phyloP scores from a whole-genome alignment of 2,329 filamentous ascomycete species.

The Pseudocercospora musae region DNA sequence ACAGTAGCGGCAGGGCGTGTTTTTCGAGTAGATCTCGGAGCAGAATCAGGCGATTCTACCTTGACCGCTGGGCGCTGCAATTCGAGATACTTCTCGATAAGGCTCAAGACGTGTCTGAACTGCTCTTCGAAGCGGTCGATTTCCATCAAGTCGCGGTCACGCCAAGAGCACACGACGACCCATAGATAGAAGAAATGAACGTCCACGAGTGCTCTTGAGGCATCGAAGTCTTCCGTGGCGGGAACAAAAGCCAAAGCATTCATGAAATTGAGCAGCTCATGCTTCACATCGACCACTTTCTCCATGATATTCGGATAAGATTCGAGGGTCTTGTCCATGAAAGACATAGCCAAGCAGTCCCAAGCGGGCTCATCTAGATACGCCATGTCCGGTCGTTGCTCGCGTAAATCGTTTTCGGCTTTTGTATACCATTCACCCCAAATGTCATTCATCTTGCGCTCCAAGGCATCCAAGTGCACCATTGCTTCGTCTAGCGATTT shows the following conservation, averaged over 20 bases:
- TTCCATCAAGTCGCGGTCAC: constrained; percentile 4
- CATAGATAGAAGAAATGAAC: constrained; percentile 3
- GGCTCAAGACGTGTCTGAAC: constrained; percentile 4
- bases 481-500: constrained; percentile 1
- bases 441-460: not conserved
- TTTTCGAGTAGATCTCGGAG: not conserved
- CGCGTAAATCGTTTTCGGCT: not conserved
- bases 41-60: not conserved
- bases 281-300: not conserved
- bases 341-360: not conserved
- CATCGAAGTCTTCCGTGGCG: not conserved
- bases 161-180: constrained; percentile 3
- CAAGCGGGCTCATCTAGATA: not conserved
- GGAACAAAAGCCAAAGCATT: not conserved
- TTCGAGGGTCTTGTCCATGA: not conserved
- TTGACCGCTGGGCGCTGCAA: not conserved
- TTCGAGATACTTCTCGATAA: not conserved
- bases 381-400: not conserved
- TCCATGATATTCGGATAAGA: not conserved
- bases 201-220: not conserved
- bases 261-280: not conserved
- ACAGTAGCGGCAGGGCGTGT: not conserved
- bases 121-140: constrained; percentile 11
- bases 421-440: not conserved
- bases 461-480: not conserved